Percentiles rank a stretch among this genome's conserved stretches.
Conservation (phyloP, 2,329 filamentous ascomycete genomes). For the Colletotrichum sidae region DNA sequence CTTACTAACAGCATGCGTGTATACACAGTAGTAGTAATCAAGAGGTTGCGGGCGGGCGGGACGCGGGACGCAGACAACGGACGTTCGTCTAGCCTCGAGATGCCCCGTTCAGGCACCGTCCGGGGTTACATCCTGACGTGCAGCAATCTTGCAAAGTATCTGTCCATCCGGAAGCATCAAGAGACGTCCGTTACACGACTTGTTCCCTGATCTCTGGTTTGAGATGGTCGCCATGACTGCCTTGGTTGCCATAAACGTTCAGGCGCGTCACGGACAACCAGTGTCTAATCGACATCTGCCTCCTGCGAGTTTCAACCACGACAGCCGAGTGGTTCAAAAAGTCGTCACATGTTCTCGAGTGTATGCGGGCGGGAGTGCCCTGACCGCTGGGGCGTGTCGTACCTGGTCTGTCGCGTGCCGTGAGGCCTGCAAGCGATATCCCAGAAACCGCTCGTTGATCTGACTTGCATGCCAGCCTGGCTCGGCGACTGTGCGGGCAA, state of each 20-base stretch:
- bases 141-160: constrained; percentile 19
- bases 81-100: constrained; percentile 27
- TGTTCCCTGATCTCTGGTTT: constrained; percentile 3
- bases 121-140: constrained; percentile 25
- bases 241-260: background rate
- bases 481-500: constrained; percentile 11
- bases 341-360: constrained; percentile 20
- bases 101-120: constrained; percentile 2
- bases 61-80: constrained; percentile 9
- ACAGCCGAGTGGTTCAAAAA: constrained; percentile 4
- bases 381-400: background rate
- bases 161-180: constrained; percentile 28
- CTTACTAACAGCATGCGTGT: constrained; percentile 11
- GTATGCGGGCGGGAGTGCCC: constrained; percentile 18
- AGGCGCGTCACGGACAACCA: background rate
- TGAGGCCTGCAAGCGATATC: constrained; percentile 2
- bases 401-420: constrained; percentile 12
- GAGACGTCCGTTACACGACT: constrained; percentile 14
- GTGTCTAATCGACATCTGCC: background rate
- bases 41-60: constrained; percentile 11
- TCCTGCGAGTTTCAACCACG: background rate
- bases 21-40: constrained; percentile 18
- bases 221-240: background rate
- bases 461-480: constrained; percentile 3
- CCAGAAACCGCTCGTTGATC: background rate